A percentile compares a stretch with the other conserved stretches of the same genome.
Evolutionary conservation across 768 basidiomycete species (phyloP).

Genomic region (Rhizopogon rudus): DNA sequence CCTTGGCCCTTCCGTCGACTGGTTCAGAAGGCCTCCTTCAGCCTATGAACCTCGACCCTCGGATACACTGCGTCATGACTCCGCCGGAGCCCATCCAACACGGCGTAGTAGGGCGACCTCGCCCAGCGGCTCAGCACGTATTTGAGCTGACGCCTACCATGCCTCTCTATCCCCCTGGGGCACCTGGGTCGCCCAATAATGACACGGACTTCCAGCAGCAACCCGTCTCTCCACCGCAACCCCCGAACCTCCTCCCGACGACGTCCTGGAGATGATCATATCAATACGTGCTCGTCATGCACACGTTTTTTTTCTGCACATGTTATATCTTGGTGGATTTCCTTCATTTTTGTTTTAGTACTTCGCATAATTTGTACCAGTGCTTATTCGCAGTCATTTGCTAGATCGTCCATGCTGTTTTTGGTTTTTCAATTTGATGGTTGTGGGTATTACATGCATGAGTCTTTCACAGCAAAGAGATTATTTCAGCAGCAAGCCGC

Average conservation of each 20-base stretch:
- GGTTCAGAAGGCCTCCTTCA: slow-evolving; percentile 28
- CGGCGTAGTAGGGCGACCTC: slow-evolving; percentile 33
- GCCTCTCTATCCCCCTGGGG: slow-evolving; percentile 33
- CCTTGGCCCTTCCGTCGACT: slow-evolving; percentile 19
- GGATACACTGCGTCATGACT: slow-evolving; percentile 86
- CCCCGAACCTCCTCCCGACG: slow-evolving; percentile 38
- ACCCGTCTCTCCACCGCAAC: slow-evolving; percentile 50
- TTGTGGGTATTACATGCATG: too few relatives aligned
- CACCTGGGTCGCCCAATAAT: slow-evolving; percentile 50
- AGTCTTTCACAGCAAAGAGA: too few relatives aligned
- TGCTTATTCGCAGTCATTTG: neutral
- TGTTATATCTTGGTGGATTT: neutral
- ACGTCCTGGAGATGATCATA: slow-evolving; percentile 16
- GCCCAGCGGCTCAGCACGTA: slow-evolving; percentile 64
- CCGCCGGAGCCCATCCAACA: slow-evolving; percentile 35
- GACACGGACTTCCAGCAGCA: slow-evolving; percentile 45
- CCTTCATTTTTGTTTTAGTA: slow-evolving; percentile 1
- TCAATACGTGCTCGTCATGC: neutral
- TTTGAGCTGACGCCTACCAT: slow-evolving; percentile 61
- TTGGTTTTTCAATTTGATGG: too few relatives aligned
- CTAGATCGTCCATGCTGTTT: neutral
- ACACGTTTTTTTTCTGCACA: neutral
- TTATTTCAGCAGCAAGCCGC: too few relatives aligned
- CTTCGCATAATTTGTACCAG: slow-evolving; percentile 4
- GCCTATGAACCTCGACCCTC: slow-evolving; percentile 66